Conservation (phyloP, 257 asterid genomes). For the Solanum chaucha region DNA sequence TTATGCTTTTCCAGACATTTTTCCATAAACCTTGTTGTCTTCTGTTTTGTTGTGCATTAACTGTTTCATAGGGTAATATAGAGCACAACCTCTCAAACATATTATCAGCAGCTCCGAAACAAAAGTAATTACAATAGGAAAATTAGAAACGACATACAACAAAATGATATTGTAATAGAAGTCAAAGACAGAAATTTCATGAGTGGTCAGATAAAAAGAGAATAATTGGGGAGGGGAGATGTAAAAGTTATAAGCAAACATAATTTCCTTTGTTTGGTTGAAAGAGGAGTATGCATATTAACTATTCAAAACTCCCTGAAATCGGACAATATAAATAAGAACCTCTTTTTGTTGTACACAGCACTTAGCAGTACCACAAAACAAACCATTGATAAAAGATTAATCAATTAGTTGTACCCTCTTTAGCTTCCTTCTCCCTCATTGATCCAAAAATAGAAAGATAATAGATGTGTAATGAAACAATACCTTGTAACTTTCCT, state of each 20-base stretch:
- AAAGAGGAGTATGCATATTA: not conserved
- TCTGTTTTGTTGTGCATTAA: no score
- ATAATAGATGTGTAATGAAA: not conserved
- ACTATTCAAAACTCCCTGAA: not conserved
- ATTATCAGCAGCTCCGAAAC: no score
- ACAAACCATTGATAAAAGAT: not conserved
- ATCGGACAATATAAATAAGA: not conserved
- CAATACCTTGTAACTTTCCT: slow-evolving; percentile 73
- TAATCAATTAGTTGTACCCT: not conserved
- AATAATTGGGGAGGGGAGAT: not conserved
- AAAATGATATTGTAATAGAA: not conserved
- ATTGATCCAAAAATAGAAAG: not conserved
- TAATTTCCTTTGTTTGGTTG: not conserved
- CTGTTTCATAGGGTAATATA: no score
- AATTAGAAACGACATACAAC: no score
- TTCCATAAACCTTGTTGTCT: no score
- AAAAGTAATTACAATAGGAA: no score
- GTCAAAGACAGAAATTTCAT: not conserved
- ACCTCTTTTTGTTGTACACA: not conserved
- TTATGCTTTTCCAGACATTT: no score
- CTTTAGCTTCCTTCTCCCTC: not conserved
- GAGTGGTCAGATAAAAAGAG: not conserved
- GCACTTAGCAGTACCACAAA: not conserved
- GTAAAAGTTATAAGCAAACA: not conserved
- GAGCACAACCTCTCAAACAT: no score